Evolutionary conservation across 2,329 filamentous ascomycete genomes (phyloP).

Genomic region (Aspergillus chevalieri): DNA sequence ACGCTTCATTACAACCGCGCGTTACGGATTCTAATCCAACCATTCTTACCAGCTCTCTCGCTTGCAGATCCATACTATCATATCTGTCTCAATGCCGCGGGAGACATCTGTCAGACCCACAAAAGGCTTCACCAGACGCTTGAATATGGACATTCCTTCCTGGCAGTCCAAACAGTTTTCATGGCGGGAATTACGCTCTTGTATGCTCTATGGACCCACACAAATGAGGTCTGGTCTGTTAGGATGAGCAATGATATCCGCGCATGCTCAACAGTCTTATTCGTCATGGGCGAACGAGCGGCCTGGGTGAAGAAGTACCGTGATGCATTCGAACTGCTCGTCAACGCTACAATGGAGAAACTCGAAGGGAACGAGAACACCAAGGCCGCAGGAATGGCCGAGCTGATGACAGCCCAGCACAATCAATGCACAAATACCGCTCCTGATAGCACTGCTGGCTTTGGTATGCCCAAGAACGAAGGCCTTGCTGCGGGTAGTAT

Average conservation of each 20-base stretch:
- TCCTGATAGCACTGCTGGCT: not conserved
- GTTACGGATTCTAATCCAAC: constrained; percentile 46
- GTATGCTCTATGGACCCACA: constrained; percentile 38
- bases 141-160: constrained; percentile 35
- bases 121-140: constrained; percentile 33
- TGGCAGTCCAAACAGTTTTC: constrained; percentile 35
- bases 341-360: constrained; percentile 44
- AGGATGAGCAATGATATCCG: constrained; percentile 45
- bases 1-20: constrained; percentile 48
- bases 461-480: constrained; percentile 13
- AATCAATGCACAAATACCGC: constrained; percentile 5
- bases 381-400: constrained; percentile 32
- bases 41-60: constrained; percentile 44
- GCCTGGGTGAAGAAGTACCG: constrained; percentile 45
- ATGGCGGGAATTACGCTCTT: constrained; percentile 34
- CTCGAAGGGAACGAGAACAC: constrained; percentile 34
- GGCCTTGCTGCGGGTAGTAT: constrained; percentile 5
- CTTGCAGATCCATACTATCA: constrained; percentile 44
- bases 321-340: constrained; percentile 44
- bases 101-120: constrained; percentile 33
- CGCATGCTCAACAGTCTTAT: constrained; percentile 45
- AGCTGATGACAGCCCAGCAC: constrained; percentile 36
- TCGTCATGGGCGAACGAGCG: constrained; percentile 47
- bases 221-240: constrained; percentile 44
- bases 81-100: constrained; percentile 33